Evolutionary conservation across 257 asterid genomes (phyloP).

Genomic region (Misopates orontium): DNA sequence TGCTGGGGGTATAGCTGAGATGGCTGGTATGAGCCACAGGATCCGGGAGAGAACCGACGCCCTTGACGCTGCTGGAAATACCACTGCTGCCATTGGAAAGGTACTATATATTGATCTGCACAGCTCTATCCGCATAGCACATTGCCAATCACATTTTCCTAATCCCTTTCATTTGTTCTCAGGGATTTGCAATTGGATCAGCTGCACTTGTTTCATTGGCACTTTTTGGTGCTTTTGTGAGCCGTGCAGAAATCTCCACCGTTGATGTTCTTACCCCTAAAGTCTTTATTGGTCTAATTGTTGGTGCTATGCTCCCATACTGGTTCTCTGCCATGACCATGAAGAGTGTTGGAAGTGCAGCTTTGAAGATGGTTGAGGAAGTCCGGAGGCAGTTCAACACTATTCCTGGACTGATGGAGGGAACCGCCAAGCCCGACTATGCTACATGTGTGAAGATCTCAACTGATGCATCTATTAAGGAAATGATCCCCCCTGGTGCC

Average conservation of each 20-base stretch:
- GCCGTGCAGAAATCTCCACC: slow-evolving; percentile 69
- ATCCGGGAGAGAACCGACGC: slow-evolving; percentile 95
- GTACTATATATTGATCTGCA: slow-evolving; percentile 28
- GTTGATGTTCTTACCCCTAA: slow-evolving; percentile 83
- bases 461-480: slow-evolving; percentile 85
- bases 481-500: slow-evolving; percentile 93
- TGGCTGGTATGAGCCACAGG: slow-evolving; percentile 95
- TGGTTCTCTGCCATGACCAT: slow-evolving; percentile 98
- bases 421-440: slow-evolving; percentile 72
- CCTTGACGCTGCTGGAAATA: slow-evolving; percentile 95
- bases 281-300: slow-evolving; percentile 80
- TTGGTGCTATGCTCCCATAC: slow-evolving; percentile 93
- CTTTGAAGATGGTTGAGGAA: slow-evolving; percentile 91
- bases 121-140: neutral
- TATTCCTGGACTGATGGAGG: slow-evolving; percentile 85
- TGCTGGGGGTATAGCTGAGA: slow-evolving; percentile 96
- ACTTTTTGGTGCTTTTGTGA: slow-evolving; percentile 89
- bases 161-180: slow-evolving; percentile 14
- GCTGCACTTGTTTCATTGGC: slow-evolving; percentile 90
- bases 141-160: neutral
- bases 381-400: slow-evolving; percentile 85
- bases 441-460: slow-evolving; percentile 88
- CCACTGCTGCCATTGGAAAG: slow-evolving; percentile 97
- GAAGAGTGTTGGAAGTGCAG: slow-evolving; percentile 95
- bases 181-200: slow-evolving; percentile 96